Evolutionary conservation across 2,329 filamentous ascomycete genomes (phyloP).

Genomic region (Zasmidium cellare): DNA sequence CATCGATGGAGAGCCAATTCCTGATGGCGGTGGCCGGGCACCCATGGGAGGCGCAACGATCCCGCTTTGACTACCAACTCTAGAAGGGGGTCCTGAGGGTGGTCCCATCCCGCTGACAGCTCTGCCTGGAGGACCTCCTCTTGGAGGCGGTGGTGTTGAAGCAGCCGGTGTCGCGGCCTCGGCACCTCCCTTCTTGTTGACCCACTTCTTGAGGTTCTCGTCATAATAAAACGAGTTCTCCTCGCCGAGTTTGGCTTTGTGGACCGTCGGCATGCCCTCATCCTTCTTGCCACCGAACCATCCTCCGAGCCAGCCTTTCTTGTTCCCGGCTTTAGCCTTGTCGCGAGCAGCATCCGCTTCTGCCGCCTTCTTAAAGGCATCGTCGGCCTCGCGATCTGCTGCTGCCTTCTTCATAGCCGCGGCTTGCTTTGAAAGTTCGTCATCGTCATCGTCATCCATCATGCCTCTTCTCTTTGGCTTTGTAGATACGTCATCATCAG

Average conservation of each 20-base stretch:
- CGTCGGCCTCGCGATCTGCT: conserved; percentile 74
- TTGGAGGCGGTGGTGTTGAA: conserved; percentile 73
- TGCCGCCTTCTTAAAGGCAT: conserved; percentile 81
- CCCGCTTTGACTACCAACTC: conserved; percentile 23
- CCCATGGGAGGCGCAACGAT: conserved; percentile 9
- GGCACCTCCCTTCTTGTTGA: conserved; percentile 84
- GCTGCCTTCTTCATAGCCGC: conserved; percentile 48
- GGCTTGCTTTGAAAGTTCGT: conserved; percentile 44
- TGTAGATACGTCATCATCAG: conserved; percentile 49
- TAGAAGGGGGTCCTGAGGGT: conserved; percentile 37
- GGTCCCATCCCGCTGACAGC: conserved; percentile 59
- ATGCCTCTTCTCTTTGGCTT: conserved; percentile 70
- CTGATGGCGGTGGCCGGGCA: conserved; percentile 1
- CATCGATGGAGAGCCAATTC: conserved; percentile 9
- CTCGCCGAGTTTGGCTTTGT: conserved; percentile 86
- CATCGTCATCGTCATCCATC: conserved; percentile 80
- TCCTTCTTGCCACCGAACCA: conserved; percentile 74
- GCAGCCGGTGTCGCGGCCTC: conserved; percentile 58
- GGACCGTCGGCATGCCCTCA: conserved; percentile 53
- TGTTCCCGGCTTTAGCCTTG: conserved; percentile 44
- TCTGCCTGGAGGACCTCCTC: conserved; percentile 50
- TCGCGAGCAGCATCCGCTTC: conserved; percentile 68
- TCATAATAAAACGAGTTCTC: conserved; percentile 92
- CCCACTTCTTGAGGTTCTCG: conserved; percentile 93
- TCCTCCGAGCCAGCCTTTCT: conserved; percentile 67